Evolutionary conservation across 352 stramenopile species (phyloP).

Genomic region (Aphanomyces astaci): DNA sequence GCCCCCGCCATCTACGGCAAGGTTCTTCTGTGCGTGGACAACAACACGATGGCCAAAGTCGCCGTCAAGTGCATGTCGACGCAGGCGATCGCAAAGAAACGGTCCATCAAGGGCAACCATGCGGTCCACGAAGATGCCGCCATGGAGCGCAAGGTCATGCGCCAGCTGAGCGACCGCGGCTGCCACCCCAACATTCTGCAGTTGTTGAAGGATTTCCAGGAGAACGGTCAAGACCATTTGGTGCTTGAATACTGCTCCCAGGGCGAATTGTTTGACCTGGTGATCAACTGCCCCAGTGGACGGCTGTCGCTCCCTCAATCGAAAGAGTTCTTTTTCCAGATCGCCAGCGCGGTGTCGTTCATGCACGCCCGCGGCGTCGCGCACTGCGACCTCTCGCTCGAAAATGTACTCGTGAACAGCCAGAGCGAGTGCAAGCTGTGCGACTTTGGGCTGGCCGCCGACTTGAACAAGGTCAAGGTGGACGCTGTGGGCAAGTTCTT

Average conservation of each 20-base stretch:
- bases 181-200: conserved; percentile 25
- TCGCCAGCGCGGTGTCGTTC: conserved; percentile 32
- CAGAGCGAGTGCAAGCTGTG: conserved; percentile 54
- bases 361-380: conserved; percentile 51
- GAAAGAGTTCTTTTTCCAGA: conserved; percentile 22
- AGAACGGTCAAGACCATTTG: conserved; percentile 9
- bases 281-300: background rate
- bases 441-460: conserved; percentile 53
- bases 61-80: conserved; percentile 63
- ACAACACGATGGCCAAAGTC: conserved; percentile 47
- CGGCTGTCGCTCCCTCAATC: background rate
- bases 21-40: conserved; percentile 67
- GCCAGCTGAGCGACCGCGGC: conserved; percentile 25
- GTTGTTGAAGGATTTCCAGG: conserved; percentile 12
- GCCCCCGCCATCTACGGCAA: conserved; percentile 71
- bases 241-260: conserved; percentile 18
- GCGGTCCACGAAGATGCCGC: background rate
- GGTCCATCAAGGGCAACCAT: conserved; percentile 4
- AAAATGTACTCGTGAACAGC: conserved; percentile 66
- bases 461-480: conserved; percentile 37
- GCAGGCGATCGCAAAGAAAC: conserved; percentile 7
- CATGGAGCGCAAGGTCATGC: conserved; percentile 10
- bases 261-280: conserved; percentile 17
- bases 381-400: conserved; percentile 57
- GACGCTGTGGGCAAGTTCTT: conserved; percentile 33